These are phyloP conservation scores for Hortiboletus flavorubellus DNA, from an alignment of 768 basidiomycete species.

Conservation along the genomic window DNA sequence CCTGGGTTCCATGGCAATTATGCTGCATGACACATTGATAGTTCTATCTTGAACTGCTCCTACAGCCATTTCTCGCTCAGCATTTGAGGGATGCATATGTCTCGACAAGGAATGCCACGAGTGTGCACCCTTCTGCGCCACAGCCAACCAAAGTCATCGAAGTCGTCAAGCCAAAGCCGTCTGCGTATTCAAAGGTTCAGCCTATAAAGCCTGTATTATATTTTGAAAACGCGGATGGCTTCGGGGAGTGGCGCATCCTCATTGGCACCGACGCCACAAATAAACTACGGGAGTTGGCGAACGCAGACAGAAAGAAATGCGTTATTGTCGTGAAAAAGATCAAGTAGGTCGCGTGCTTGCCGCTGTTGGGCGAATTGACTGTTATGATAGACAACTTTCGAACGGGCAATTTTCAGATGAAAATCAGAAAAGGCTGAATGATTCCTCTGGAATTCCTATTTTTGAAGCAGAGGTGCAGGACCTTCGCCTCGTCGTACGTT, in stretches of 20 bases:
- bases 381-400: slow-evolving; percentile 54
- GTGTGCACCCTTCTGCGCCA: not conserved
- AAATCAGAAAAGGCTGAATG: slow-evolving; percentile 60
- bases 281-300: slow-evolving; percentile 46
- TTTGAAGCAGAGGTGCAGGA: slow-evolving; percentile 71
- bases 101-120: not conserved
- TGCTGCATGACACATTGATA: slow-evolving; percentile 7
- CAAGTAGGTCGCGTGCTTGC: slow-evolving; percentile 38
- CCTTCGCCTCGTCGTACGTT: slow-evolving; percentile 46
- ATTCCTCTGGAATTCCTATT: slow-evolving; percentile 48
- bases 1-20: too few relatives aligned
- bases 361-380: not conserved
- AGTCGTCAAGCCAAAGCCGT: slow-evolving; percentile 12
- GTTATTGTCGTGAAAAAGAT: slow-evolving; percentile 65
- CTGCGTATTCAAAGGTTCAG: slow-evolving; percentile 46
- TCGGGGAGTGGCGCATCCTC: slow-evolving; percentile 63
- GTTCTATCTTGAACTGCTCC: slow-evolving; percentile 27
- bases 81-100: slow-evolving; percentile 11
- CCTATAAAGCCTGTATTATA: slow-evolving; percentile 60
- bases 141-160: not conserved
- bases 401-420: slow-evolving; percentile 65
- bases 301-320: slow-evolving; percentile 45
- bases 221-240: slow-evolving; percentile 55
- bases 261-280: slow-evolving; percentile 49
- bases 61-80: slow-evolving; percentile 10